phyloP scores from a whole-genome alignment of 306 rosid genomes.

The Geum urbanum region DNA sequence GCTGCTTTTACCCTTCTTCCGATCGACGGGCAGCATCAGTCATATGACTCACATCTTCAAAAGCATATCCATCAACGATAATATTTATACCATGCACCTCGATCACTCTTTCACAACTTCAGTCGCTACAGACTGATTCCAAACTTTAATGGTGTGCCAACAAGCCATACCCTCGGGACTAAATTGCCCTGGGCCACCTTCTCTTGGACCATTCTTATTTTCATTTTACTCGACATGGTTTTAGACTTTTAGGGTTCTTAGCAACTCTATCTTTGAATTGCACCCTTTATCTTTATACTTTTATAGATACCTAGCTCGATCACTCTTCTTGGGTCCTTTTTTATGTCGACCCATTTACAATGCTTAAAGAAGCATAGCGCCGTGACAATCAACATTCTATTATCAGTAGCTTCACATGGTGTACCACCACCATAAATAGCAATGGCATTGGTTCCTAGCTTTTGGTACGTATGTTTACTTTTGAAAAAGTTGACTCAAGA shows the following conservation, averaged over 20 bases:
- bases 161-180: neutral
- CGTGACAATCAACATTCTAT: slow-evolving; percentile 6
- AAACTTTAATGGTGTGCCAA: slow-evolving; percentile 1
- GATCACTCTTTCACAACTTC: neutral
- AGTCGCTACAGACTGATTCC: neutral
- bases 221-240: neutral
- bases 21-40: neutral
- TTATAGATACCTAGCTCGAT: neutral
- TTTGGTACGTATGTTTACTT: neutral
- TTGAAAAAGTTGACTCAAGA: neutral
- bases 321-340: neutral
- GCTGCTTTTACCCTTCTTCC: neutral
- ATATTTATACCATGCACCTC: too few species aligned
- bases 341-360: neutral
- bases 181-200: neutral
- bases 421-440: neutral
- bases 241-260: neutral
- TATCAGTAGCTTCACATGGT: neutral
- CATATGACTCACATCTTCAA: neutral
- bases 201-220: slow-evolving; percentile 8
- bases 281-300: neutral
- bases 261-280: neutral
- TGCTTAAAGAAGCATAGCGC: neutral
- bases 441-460: neutral
- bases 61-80: neutral